Evolutionary conservation across 108 stramenopile genomes (phyloP).

Genomic region (Mediolabrus comicus): DNA sequence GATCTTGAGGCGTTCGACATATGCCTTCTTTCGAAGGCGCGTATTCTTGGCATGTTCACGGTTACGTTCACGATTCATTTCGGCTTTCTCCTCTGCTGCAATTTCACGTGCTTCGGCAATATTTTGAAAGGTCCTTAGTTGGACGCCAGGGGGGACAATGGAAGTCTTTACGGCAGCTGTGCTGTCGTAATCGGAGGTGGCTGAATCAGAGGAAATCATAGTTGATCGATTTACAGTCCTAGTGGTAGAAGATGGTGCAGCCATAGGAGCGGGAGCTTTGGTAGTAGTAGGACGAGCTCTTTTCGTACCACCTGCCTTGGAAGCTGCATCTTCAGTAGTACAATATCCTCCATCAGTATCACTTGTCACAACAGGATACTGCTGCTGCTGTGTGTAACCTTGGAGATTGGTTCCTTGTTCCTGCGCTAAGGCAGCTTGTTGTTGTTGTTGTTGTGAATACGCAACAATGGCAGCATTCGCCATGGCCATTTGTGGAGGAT

Average conservation of each 20-base stretch:
- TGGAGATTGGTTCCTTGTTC: neutral
- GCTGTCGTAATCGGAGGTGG: conserved; percentile 13
- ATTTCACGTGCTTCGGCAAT: conserved; percentile 18
- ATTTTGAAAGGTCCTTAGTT: conserved; percentile 28
- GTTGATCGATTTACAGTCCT: neutral
- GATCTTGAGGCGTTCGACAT: conserved; percentile 89
- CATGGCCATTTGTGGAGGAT: neutral
- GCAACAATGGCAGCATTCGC: neutral
- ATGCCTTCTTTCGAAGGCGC: conserved; percentile 95
- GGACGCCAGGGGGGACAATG: neutral
- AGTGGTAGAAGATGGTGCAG: neutral
- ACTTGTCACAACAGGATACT: conserved; percentile 62
- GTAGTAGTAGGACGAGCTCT: neutral
- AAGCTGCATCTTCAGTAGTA: neutral
- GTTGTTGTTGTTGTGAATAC: conserved; percentile 1
- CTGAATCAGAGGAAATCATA: conserved; percentile 5
- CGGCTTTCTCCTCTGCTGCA: conserved; percentile 58
- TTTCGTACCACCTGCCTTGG: neutral
- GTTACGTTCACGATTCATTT: conserved; percentile 90
- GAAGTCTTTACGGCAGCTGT: conserved; percentile 9
- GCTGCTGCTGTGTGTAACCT: neutral
- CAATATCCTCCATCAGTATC: conserved; percentile 66
- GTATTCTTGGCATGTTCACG: conserved; percentile 97
- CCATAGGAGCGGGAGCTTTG: conserved; percentile 2
- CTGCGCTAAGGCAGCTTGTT: neutral